A percentile compares a stretch with the other conserved stretches of the same genome.
These are phyloP conservation scores for Glycine latifolia DNA, from an alignment of 306 rosid genomes.

Conservation along the genomic window DNA sequence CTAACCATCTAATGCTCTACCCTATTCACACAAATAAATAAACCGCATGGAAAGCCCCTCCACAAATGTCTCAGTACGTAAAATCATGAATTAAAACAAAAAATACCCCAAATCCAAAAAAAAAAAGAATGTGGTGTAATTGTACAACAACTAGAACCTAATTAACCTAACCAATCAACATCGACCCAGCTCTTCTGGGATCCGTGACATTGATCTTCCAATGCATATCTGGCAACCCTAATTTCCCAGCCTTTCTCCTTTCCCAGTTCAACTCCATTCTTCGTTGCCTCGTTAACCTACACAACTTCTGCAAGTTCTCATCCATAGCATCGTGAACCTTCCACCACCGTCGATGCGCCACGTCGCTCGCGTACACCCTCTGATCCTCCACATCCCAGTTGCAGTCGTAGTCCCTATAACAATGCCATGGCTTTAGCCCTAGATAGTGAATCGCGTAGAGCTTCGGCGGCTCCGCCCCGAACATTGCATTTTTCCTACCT, in stretches of 20 bases:
- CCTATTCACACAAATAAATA: conserved; percentile 37
- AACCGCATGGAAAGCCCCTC: conserved; percentile 26
- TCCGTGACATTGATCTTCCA: conserved; percentile 86
- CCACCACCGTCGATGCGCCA: conserved; percentile 93
- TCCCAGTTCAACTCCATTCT: conserved; percentile 84
- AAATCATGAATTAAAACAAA: neutral
- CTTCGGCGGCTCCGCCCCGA: conserved; percentile 80
- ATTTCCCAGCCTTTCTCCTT: conserved; percentile 56
- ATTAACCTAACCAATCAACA: conserved; percentile 53
- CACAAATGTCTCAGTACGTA: neutral
- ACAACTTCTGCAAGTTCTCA: conserved; percentile 58
- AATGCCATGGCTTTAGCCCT: conserved; percentile 91
- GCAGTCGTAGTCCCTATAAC: conserved; percentile 93
- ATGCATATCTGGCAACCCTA: conserved; percentile 61
- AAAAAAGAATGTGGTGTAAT: neutral
- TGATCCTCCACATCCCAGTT: conserved; percentile 79
- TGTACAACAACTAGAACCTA: neutral
- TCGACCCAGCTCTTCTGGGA: conserved; percentile 70
- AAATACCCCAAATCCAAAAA: neutral
- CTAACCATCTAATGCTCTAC: neutral
- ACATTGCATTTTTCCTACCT: conserved; percentile 66
- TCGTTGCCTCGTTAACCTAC: conserved; percentile 70
- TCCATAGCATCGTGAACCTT: conserved; percentile 72
- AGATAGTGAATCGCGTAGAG: conserved; percentile 79
- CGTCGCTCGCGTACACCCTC: conserved; percentile 87